phyloP scores from a whole-genome alignment of 306 rosid genomes.

The Vachellia pachyceras region DNA sequence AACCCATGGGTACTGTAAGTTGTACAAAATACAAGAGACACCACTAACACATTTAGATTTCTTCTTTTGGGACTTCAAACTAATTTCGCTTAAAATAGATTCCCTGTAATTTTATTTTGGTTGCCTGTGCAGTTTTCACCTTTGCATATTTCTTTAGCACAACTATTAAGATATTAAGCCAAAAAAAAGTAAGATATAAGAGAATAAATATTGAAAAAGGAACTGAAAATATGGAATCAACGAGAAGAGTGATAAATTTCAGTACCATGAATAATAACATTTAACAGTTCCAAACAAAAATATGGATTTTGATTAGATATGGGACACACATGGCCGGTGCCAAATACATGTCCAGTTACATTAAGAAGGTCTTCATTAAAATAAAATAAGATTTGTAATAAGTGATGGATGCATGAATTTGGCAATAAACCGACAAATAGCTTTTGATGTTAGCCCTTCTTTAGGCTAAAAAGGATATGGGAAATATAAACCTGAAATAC shows the following conservation, averaged over 20 bases:
- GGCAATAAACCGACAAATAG: conserved; percentile 34
- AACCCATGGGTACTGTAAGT: not conserved
- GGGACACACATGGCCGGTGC: no score
- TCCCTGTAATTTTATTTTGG: not conserved
- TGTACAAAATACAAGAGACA: no score
- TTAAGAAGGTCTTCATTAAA: not conserved
- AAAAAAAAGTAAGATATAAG: no score
- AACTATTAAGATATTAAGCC: not conserved
- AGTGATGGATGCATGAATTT: not conserved
- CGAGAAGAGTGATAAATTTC: not conserved
- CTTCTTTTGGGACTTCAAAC: no score
- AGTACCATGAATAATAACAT: not conserved
- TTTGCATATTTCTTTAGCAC: not conserved
- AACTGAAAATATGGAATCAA: not conserved
- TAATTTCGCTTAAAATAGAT: not conserved
- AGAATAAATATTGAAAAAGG: not conserved
- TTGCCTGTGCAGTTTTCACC: not conserved
- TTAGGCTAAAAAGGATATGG: conserved; percentile 12
- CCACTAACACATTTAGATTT: no score
- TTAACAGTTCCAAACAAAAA: not conserved
- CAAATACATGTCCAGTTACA: not conserved
- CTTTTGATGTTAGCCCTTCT: conserved; percentile 32
- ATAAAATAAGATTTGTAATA: not conserved
- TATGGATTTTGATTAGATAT: not conserved
- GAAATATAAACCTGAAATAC: conserved; percentile 24